Evolutionary conservation across 75 land plant genomes (phyloP).

Genomic region (Pinus tabuliformis): DNA sequence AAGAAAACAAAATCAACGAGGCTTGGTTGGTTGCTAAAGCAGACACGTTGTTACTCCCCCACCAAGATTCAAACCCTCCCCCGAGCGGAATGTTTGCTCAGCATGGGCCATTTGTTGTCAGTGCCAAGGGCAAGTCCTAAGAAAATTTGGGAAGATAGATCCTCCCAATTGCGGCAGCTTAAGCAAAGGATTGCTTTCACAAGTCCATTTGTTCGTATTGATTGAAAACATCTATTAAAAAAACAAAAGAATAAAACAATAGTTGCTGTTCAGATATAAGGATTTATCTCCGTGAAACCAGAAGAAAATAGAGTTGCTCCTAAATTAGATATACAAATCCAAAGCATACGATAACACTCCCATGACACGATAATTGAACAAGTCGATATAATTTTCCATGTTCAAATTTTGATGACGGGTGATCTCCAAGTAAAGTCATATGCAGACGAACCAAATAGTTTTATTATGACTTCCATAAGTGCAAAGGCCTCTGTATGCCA

Average conservation of each 20-base stretch:
- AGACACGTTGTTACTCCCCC: too few relatives aligned
- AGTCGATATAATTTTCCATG: not conserved
- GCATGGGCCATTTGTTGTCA: too few relatives aligned
- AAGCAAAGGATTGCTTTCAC: too few relatives aligned
- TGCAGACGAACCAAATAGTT: not conserved
- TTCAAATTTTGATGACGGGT: not conserved
- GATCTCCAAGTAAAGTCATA: not conserved
- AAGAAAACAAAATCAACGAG: not conserved
- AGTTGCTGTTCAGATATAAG: not conserved
- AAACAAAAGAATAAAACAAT: not conserved
- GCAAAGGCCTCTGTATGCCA: not conserved
- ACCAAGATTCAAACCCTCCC: too few relatives aligned
- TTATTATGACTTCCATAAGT: not conserved
- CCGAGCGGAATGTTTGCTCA: too few relatives aligned
- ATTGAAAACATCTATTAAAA: too few relatives aligned
- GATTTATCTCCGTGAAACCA: not conserved
- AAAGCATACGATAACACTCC: not conserved
- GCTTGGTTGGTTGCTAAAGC: too few relatives aligned
- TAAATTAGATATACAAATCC: not conserved
- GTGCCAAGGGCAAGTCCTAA: too few relatives aligned
- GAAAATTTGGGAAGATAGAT: too few relatives aligned
- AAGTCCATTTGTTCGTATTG: too few relatives aligned
- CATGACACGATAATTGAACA: not conserved
- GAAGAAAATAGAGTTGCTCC: not conserved
- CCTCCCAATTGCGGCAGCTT: too few relatives aligned